These are phyloP conservation scores for Grosmannia penicillata DNA, from an alignment of 2,329 filamentous ascomycete genomes.

Conservation along the genomic window DNA sequence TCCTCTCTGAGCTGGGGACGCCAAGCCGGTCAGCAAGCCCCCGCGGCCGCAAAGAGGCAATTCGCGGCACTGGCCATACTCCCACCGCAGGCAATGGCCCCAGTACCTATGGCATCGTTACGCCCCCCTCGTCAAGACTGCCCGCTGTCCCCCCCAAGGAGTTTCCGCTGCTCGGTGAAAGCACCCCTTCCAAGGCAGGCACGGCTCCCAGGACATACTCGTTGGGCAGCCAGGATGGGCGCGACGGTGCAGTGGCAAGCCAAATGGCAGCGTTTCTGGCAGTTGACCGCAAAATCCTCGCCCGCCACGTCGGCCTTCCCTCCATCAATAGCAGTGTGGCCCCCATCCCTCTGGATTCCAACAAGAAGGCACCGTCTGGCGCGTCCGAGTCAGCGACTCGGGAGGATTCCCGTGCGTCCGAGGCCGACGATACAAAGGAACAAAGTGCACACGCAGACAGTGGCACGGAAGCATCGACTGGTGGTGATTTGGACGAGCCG, in stretches of 20 bases:
- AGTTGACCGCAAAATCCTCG: constrained; percentile 46
- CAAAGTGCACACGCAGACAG: constrained; percentile 4
- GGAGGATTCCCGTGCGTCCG: background rate
- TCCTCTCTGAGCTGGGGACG: constrained; percentile 43
- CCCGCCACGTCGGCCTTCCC: constrained; percentile 36
- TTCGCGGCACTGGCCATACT: constrained; percentile 2
- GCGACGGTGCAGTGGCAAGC: constrained; percentile 25
- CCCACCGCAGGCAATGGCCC: background rate
- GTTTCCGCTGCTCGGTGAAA: constrained; percentile 20
- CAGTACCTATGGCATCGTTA: constrained; percentile 15
- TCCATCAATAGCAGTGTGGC: constrained; percentile 19
- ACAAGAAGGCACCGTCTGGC: constrained; percentile 17
- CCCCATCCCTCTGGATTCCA: constrained; percentile 32
- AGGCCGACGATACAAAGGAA: background rate
- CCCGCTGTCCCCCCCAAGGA: constrained; percentile 25
- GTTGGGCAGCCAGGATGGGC: constrained; percentile 17
- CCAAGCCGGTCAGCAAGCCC: constrained; percentile 36
- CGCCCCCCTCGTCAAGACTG: constrained; percentile 18
- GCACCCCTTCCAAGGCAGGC: constrained; percentile 17
- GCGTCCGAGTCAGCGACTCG: constrained; percentile 2
- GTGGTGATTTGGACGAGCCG: constrained; percentile 8
- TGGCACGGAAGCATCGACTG: constrained; percentile 6
- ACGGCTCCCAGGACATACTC: constrained; percentile 24
- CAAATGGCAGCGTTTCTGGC: constrained; percentile 48
- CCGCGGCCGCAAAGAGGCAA: constrained; percentile 32